Conservation (phyloP, 2,329 filamentous ascomycete genomes). For the Arachnomyces sp. region DNA sequence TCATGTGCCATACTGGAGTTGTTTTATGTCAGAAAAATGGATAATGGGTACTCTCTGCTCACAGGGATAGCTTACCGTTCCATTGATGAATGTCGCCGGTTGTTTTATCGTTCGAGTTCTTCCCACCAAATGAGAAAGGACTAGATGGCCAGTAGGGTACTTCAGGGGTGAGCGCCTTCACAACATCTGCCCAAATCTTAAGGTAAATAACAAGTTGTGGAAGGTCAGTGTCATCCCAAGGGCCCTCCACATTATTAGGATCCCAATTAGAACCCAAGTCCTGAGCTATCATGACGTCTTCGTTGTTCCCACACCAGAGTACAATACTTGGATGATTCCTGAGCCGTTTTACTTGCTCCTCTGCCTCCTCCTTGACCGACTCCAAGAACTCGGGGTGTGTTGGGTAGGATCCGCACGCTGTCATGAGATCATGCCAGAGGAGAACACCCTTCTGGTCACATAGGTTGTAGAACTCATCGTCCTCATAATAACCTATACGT, state of each 20-base stretch:
- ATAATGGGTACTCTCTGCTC: not conserved
- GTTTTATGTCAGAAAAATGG: not conserved
- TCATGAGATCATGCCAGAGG: slow-evolving; percentile 73
- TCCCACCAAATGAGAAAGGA: slow-evolving; percentile 56
- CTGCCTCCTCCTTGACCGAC: slow-evolving; percentile 54
- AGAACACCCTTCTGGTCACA: slow-evolving; percentile 65
- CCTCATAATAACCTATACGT: slow-evolving; percentile 46
- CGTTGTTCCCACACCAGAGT: slow-evolving; percentile 79
- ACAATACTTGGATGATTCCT: slow-evolving; percentile 73
- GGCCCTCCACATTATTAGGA: slow-evolving; percentile 58
- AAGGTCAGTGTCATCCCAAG: slow-evolving; percentile 71
- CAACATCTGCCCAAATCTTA: slow-evolving; percentile 67
- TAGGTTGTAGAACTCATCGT: slow-evolving; percentile 58
- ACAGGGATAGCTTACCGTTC: slow-evolving; percentile 47
- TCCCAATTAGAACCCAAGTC: slow-evolving; percentile 62
- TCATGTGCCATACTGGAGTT: slow-evolving; percentile 67
- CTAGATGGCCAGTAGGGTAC: slow-evolving; percentile 31
- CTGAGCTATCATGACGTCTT: slow-evolving; percentile 74
- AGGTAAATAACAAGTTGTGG: slow-evolving; percentile 73
- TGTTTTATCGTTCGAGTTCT: slow-evolving; percentile 62
- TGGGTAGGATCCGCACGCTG: slow-evolving; percentile 64
- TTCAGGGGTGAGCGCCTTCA: slow-evolving; percentile 57
- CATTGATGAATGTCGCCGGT: slow-evolving; percentile 84
- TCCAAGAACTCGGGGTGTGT: slow-evolving; percentile 50
- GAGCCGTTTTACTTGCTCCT: slow-evolving; percentile 54